A percentile compares a stretch with the other conserved stretches of the same genome.
Conservation (phyloP, 1,139 yeast species). For the Ogataea hybrid region DNA sequence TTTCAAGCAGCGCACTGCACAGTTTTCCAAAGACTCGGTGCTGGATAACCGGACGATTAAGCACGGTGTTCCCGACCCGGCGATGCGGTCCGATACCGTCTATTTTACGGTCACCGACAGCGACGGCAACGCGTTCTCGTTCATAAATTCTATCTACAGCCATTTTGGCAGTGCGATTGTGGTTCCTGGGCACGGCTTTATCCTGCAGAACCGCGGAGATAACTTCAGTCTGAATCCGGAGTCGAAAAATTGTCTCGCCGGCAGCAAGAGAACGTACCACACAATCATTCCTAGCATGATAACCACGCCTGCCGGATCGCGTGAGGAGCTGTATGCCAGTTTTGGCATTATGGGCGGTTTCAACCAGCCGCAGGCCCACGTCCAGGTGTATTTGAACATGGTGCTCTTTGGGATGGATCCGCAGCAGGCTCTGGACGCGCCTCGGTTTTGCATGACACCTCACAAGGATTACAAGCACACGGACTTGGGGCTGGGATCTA, state of each 20-base stretch:
- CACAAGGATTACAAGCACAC: constrained; percentile 40
- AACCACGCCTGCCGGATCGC: constrained; percentile 37
- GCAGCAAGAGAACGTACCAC: constrained; percentile 76
- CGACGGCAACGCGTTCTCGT: constrained; percentile 80
- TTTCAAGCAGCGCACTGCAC: constrained; percentile 48
- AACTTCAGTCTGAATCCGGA: constrained; percentile 65
- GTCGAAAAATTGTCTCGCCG: constrained; percentile 60
- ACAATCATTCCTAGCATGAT: constrained; percentile 85
- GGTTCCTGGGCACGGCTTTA: constrained; percentile 66
- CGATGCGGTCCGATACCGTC: constrained; percentile 71
- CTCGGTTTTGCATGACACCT: constrained; percentile 60
- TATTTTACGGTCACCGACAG: constrained; percentile 68
- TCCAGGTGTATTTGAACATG: no score
- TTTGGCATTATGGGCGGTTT: constrained; percentile 90
- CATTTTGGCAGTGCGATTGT: constrained; percentile 73
- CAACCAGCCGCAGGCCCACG: constrained; percentile 86
- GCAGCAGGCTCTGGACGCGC: no score
- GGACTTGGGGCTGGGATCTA: constrained; percentile 60
- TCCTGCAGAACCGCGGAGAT: constrained; percentile 74
- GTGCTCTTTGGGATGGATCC: no score
- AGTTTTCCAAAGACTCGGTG: constrained; percentile 41
- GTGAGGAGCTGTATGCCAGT: constrained; percentile 55
- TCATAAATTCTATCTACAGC: constrained; percentile 72
- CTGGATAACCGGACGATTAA: constrained; percentile 43
- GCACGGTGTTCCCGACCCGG: constrained; percentile 52